These are phyloP conservation scores for Fraxinus anomala DNA, from an alignment of 257 asterid genomes.

Conservation along the genomic window DNA sequence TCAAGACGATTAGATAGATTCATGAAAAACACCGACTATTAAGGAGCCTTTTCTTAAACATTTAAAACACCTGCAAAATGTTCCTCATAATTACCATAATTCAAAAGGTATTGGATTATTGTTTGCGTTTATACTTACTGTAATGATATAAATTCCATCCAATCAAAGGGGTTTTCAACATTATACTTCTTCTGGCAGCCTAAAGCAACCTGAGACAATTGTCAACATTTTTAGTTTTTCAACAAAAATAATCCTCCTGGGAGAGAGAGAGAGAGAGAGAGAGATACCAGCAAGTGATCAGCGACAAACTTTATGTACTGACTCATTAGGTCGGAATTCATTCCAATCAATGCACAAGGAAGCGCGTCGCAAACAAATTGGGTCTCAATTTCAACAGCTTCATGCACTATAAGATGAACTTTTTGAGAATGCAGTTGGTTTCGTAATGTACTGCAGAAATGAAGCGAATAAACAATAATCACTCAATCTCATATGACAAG, in stretches of 20 bases:
- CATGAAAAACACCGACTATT: not conserved
- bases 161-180: slow-evolving; percentile 74
- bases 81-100: not conserved
- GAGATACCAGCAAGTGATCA: slow-evolving; percentile 64
- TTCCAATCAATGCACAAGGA: slow-evolving; percentile 81
- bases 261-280: slow-evolving; percentile 26
- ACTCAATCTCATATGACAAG: not conserved
- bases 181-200: slow-evolving; percentile 58
- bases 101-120: not conserved
- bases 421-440: slow-evolving; percentile 53
- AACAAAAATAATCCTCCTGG: not conserved
- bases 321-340: slow-evolving; percentile 69
- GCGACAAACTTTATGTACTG: slow-evolving; percentile 74
- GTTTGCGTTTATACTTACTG: slow-evolving; percentile 49
- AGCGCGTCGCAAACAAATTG: slow-evolving; percentile 80
- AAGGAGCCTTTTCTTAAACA: no score
- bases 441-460: slow-evolving; percentile 49
- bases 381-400: slow-evolving; percentile 81
- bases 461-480: slow-evolving; percentile 7
- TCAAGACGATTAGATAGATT: not conserved
- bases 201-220: slow-evolving; percentile 49
- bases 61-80: not conserved
- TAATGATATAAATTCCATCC: slow-evolving; percentile 81
- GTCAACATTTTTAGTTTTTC: slow-evolving; percentile 3
- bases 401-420: slow-evolving; percentile 68